A percentile compares a stretch with the other conserved stretches of the same genome.
Evolutionary conservation across 2,329 filamentous ascomycete genomes (phyloP).

Genomic region (Sphaerulina musiva): DNA sequence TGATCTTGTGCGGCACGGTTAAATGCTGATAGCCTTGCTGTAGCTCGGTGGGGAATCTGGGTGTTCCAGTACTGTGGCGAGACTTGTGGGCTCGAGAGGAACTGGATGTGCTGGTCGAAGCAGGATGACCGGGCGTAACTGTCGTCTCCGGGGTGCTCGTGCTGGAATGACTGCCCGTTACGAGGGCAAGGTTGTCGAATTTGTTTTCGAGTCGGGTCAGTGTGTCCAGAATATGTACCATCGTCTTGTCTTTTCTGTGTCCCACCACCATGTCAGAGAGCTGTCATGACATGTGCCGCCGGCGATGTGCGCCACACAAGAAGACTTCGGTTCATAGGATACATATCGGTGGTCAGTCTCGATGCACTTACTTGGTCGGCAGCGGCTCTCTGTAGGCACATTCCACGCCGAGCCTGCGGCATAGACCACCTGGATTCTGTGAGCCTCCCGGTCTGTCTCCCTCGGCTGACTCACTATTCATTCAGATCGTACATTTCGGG

Average conservation of each 20-base stretch:
- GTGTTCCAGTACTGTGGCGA: constrained; percentile 7
- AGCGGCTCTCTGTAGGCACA: constrained; percentile 56
- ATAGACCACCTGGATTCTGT: constrained; percentile 41
- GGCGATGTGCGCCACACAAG: too few relatives aligned
- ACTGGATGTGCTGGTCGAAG: constrained; percentile 11
- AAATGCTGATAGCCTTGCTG: constrained; percentile 28
- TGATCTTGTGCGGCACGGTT: constrained; percentile 47
- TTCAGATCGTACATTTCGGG: constrained; percentile 46
- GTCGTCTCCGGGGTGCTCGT: constrained; percentile 20
- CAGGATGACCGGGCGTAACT: constrained; percentile 4
- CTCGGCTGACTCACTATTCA: neutral
- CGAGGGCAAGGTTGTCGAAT: constrained; percentile 42
- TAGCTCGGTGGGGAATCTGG: constrained; percentile 17
- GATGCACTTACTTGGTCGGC: constrained; percentile 51
- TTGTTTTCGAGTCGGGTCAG: constrained; percentile 52
- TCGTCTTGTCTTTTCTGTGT: constrained; percentile 55
- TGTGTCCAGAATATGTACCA: constrained; percentile 55
- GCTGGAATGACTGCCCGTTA: constrained; percentile 3
- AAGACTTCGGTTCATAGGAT: too few relatives aligned
- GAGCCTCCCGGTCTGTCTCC: neutral
- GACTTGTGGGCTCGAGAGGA: constrained; percentile 9
- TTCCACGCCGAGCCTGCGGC: constrained; percentile 51
- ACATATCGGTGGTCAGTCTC: neutral
- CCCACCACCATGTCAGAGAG: neutral
- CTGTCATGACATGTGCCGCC: too few relatives aligned